Evolutionary conservation across 1,284 basidiomycete genomes (phyloP).

Genomic region (Fereydounia khargensis): DNA sequence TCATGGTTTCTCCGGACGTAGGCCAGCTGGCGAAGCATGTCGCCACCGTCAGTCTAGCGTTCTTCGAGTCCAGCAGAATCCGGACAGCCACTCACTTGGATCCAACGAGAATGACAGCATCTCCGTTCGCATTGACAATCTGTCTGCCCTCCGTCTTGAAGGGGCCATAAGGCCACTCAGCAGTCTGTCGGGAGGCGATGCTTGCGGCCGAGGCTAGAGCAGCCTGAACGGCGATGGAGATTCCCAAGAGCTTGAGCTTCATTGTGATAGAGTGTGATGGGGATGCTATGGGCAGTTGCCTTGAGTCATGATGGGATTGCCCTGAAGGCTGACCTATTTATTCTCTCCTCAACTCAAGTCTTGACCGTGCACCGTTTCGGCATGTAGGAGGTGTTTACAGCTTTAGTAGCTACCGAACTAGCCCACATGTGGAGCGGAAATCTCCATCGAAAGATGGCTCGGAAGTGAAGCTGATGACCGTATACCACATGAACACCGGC

Average conservation of each 20-base stretch:
- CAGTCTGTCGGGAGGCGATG: slow-evolving; percentile 7
- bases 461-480: no score
- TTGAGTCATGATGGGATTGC: no score
- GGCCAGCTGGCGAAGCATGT: slow-evolving; percentile 8
- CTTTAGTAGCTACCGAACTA: no score
- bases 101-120: slow-evolving; percentile 18
- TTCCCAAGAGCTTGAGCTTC: slow-evolving; percentile 11
- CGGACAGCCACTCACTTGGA: slow-evolving; percentile 5
- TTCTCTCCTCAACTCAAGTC: no score
- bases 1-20: slow-evolving; percentile 22
- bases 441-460: no score
- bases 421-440: no score
- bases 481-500: no score
- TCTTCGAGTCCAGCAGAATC: not conserved
- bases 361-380: no score
- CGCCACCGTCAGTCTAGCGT: not conserved
- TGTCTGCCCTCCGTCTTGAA: slow-evolving; percentile 16
- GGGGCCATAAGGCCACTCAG: slow-evolving; percentile 21
- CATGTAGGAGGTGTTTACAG: no score
- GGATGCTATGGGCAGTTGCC: no score
- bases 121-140: slow-evolving; percentile 19
- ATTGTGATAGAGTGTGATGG: slow-evolving; percentile 2
- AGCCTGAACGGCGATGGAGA: slow-evolving; percentile 6
- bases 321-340: no score
- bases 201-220: slow-evolving; percentile 4